Conservation (phyloP, 139 green algal species). For the Tetradesmus obliquus region DNA sequence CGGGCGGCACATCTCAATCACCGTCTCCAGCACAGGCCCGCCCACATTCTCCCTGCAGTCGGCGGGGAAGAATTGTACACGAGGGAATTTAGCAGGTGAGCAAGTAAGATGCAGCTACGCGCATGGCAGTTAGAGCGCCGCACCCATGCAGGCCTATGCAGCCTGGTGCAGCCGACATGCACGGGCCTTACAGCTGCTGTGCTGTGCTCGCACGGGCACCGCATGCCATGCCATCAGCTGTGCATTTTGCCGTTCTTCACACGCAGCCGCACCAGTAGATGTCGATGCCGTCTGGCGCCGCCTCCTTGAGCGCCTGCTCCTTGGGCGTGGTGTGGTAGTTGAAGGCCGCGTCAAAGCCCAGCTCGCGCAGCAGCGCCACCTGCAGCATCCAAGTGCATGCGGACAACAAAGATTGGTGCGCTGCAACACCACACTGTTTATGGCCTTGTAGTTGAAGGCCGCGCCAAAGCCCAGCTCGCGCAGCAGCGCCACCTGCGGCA, state of each 20-base stretch:
- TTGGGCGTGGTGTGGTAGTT: slow-evolving; percentile 59
- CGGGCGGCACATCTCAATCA: slow-evolving; percentile 42
- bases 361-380: slow-evolving; percentile 43
- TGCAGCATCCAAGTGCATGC: not conserved
- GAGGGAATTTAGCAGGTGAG: not conserved
- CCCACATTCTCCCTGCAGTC: slow-evolving; percentile 62
- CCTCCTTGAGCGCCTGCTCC: slow-evolving; percentile 23
- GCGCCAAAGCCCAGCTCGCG: slow-evolving; percentile 52
- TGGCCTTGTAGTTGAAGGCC: slow-evolving; percentile 63
- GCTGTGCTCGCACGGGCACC: not conserved
- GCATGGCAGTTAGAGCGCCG: too few species aligned
- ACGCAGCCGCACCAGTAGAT: slow-evolving; percentile 51
- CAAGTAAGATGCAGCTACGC: not conserved
- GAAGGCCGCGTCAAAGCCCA: slow-evolving; percentile 60
- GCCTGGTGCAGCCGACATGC: too few species aligned
- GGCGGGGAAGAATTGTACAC: not conserved
- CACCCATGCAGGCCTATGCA: too few species aligned
- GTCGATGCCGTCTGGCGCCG: slow-evolving; percentile 46
- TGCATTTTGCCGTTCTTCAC: not conserved
- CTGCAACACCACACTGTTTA: not conserved
- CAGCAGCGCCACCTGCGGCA: slow-evolving; percentile 45
- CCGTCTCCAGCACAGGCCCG: slow-evolving; percentile 53
- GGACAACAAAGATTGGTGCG: not conserved
- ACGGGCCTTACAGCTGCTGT: too few species aligned
- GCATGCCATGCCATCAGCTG: not conserved